Percentiles rank a stretch among this genome's conserved stretches.
These are phyloP conservation scores for Sclerotiophoma versabilis DNA, from an alignment of 2,329 filamentous ascomycete species.

Conservation along the genomic window DNA sequence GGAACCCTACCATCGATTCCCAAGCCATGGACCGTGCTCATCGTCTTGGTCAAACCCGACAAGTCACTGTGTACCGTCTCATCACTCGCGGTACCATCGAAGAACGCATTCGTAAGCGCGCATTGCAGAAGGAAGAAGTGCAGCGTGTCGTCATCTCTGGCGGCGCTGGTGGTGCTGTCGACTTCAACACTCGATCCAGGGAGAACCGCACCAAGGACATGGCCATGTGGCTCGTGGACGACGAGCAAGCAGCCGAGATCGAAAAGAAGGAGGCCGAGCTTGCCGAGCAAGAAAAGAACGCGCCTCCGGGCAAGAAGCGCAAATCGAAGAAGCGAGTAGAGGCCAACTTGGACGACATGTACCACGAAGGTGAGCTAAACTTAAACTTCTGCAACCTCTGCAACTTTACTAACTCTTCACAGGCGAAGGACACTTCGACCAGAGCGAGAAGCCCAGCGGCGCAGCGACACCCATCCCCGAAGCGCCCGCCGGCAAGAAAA, in stretches of 20 bases:
- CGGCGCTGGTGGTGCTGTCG: constrained; percentile 80
- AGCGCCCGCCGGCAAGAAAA: constrained; percentile 52
- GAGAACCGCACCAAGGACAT: constrained; percentile 98
- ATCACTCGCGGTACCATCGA: constrained; percentile 97
- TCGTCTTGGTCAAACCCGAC: constrained; percentile 92
- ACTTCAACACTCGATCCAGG: constrained; percentile 90
- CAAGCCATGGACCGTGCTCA: constrained; percentile 99
- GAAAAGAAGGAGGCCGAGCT: constrained; percentile 91
- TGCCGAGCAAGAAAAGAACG: constrained; percentile 67
- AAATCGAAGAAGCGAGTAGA: constrained; percentile 69
- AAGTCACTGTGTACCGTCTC: constrained; percentile 96
- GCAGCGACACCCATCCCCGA: constrained; percentile 78
- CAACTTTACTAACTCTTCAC: constrained; percentile 36
- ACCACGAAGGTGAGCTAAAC: constrained; percentile 85
- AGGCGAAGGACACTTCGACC: constrained; percentile 98
- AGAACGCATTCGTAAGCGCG: constrained; percentile 95
- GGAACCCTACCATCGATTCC: constrained; percentile 98
- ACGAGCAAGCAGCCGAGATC: constrained; percentile 93
- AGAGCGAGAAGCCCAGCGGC: constrained; percentile 83
- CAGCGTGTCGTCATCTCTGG: constrained; percentile 96
- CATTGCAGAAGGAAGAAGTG: constrained; percentile 97
- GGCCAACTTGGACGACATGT: constrained; percentile 89
- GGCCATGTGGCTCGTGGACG: constrained; percentile 97
- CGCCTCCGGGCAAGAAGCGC: constrained; percentile 54
- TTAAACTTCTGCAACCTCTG: neutral